Percentiles rank a stretch among this genome's conserved stretches.
phyloP scores from a whole-genome alignment of 768 basidiomycete species.

The Russula brevipes region DNA sequence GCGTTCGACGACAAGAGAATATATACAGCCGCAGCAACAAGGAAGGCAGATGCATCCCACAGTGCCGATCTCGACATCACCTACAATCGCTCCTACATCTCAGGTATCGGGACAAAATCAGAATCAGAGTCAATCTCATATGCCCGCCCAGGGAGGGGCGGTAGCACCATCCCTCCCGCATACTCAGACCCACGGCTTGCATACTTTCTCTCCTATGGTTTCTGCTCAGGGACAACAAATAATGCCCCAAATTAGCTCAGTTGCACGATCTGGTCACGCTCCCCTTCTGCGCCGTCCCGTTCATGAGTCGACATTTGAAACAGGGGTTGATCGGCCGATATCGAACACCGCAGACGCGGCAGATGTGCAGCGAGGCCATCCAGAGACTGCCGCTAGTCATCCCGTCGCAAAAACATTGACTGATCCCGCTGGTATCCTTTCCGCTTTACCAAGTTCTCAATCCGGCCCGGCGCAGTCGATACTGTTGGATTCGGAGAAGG shows the following conservation, averaged over 20 bases:
- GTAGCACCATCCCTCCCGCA: neutral
- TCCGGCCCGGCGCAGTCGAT: constrained; percentile 5
- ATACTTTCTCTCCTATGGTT: neutral
- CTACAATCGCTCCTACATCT: neutral
- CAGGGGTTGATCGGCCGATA: neutral
- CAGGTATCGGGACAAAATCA: neutral
- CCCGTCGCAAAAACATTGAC: neutral
- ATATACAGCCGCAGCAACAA: neutral
- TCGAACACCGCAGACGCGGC: neutral
- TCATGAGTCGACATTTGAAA: neutral
- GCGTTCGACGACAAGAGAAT: neutral
- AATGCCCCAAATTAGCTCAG: neutral
- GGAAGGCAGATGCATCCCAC: neutral
- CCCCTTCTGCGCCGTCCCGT: neutral
- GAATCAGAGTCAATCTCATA: neutral
- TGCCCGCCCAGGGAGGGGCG: neutral
- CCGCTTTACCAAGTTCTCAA: constrained; percentile 9
- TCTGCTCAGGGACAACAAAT: neutral
- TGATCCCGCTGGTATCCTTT: neutral
- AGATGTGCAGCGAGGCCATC: neutral
- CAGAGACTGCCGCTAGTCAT: neutral
- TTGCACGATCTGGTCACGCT: neutral
- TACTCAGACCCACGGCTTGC: neutral
- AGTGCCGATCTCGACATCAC: neutral
- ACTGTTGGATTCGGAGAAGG: constrained; percentile 11